Conservation (phyloP, 2,329 filamentous ascomycete genomes). For the Chaetomium sp. region DNA sequence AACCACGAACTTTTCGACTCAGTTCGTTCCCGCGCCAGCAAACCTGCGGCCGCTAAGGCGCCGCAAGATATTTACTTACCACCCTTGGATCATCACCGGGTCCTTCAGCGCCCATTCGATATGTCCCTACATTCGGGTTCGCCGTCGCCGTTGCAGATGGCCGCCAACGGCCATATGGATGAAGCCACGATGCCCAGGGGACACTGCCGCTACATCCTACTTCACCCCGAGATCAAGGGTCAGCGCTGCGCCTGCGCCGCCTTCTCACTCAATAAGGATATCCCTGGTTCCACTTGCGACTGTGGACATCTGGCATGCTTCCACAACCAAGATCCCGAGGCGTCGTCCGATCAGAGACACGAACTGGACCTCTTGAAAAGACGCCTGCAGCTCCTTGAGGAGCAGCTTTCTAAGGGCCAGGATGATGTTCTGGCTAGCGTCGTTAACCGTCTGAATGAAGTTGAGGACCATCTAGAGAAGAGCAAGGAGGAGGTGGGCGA, state of each 20-base stretch:
- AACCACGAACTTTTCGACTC: not conserved
- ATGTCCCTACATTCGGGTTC: slow-evolving; percentile 27
- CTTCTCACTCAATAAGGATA: slow-evolving; percentile 48
- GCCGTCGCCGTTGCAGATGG: slow-evolving; percentile 27
- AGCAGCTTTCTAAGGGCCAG: slow-evolving; percentile 33
- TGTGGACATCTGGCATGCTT: slow-evolving; percentile 57
- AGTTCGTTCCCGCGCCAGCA: not conserved
- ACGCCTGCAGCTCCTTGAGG: slow-evolving; percentile 39
- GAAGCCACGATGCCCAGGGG: slow-evolving; percentile 48
- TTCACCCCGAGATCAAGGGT: slow-evolving; percentile 50
- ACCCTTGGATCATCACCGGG: not conserved
- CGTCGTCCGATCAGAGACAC: slow-evolving; percentile 34
- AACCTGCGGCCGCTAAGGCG: not conserved
- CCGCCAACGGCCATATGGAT: slow-evolving; percentile 28
- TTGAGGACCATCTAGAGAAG: slow-evolving; percentile 50
- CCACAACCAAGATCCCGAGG: slow-evolving; percentile 44
- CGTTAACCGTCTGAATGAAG: slow-evolving; percentile 40
- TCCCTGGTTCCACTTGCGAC: slow-evolving; percentile 49
- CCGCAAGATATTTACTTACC: slow-evolving; percentile 1
- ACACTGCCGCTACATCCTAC: slow-evolving; percentile 53
- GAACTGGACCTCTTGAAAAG: slow-evolving; percentile 45
- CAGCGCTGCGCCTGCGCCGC: slow-evolving; percentile 53
- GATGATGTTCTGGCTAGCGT: slow-evolving; percentile 35
- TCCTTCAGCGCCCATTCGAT: not conserved
- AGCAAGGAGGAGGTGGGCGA: slow-evolving; percentile 44